Evolutionary conservation across 176 grass and related monocot species (phyloP).

Genomic region (Ensete glaucum): DNA sequence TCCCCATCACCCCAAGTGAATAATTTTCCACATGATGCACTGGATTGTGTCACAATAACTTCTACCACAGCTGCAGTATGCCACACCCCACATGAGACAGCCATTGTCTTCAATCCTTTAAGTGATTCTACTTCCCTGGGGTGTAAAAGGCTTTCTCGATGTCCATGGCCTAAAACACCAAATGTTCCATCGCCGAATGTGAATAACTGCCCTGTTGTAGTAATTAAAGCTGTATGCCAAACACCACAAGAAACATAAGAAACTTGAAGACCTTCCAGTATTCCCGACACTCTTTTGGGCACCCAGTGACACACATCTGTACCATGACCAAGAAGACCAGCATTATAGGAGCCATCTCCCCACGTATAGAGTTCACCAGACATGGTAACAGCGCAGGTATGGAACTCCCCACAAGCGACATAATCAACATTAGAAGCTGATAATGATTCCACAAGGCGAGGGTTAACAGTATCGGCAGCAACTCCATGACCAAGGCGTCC

Average conservation of each 20-base stretch:
- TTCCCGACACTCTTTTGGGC: constrained; percentile 86
- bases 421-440: constrained; percentile 52
- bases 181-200: constrained; percentile 96
- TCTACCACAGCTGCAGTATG: constrained; percentile 92
- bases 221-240: constrained; percentile 93
- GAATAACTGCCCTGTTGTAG: constrained; percentile 62
- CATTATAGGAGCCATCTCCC: constrained; percentile 89
- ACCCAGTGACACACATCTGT: constrained; percentile 88
- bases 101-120: constrained; percentile 67
- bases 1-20: constrained; percentile 99
- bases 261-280: constrained; percentile 78
- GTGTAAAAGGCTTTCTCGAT: constrained; percentile 48
- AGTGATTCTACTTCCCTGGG: constrained; percentile 88
- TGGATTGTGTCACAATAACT: constrained; percentile 77
- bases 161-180: constrained; percentile 82
- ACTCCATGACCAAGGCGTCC: constrained; percentile 81
- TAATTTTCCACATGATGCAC: constrained; percentile 82
- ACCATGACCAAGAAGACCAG: constrained; percentile 89
- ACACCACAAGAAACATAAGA: constrained; percentile 79
- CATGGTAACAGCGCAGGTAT: constrained; percentile 73
- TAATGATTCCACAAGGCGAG: constrained; percentile 75
- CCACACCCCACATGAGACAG: constrained; percentile 95
- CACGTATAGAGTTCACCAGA: constrained; percentile 90
- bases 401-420: constrained; percentile 87
- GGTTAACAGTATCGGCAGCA: constrained; percentile 54